A percentile compares a stretch with the other conserved stretches of the same genome.
phyloP scores from a whole-genome alignment of 164 flowering plant genomes.

The Liriodendron chinense region DNA sequence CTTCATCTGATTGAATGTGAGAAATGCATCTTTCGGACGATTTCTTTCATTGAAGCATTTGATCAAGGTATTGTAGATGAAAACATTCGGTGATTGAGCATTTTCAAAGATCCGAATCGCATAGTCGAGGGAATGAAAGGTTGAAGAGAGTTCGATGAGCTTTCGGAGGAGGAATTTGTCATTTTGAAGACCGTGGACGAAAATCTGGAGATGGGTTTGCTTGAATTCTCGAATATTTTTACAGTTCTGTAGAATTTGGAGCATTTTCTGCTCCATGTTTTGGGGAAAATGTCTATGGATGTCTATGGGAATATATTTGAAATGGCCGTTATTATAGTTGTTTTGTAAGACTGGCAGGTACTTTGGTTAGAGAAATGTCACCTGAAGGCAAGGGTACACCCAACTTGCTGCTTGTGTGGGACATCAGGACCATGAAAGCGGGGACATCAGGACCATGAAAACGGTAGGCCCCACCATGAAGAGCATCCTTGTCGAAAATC shows the following conservation, averaged over 20 bases:
- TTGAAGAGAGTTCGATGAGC: conserved; percentile 35
- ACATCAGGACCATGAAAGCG: too few species aligned
- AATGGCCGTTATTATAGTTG: too few species aligned
- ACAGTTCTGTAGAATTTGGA: conserved; percentile 31
- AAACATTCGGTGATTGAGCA: conserved; percentile 21
- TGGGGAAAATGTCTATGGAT: neutral
- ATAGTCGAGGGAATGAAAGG: conserved; percentile 24
- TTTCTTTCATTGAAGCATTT: conserved; percentile 27
- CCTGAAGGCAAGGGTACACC: too few species aligned
- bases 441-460: too few species aligned
- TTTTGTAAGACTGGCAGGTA: too few species aligned
- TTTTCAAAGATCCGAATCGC: conserved; percentile 23
- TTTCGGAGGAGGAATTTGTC: conserved; percentile 29
- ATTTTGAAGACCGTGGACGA: conserved; percentile 34
- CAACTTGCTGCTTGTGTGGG: too few species aligned
- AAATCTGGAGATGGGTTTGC: conserved; percentile 44
- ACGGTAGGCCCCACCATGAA: too few species aligned
- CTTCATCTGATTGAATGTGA: conserved; percentile 33
- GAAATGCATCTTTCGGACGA: conserved; percentile 23
- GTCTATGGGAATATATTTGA: too few species aligned
- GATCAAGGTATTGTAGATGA: conserved; percentile 39
- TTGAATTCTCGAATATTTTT: conserved; percentile 27
- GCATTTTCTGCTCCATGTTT: conserved; percentile 38
- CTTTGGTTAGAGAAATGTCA: too few species aligned
- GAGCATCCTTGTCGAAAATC: too few species aligned